Evolutionary conservation across 371 early-diverging fungal species (phyloP), one percentile per base, ranked within the genome.

Genomic region (Dinochytrium kinnereticum): DNA sequence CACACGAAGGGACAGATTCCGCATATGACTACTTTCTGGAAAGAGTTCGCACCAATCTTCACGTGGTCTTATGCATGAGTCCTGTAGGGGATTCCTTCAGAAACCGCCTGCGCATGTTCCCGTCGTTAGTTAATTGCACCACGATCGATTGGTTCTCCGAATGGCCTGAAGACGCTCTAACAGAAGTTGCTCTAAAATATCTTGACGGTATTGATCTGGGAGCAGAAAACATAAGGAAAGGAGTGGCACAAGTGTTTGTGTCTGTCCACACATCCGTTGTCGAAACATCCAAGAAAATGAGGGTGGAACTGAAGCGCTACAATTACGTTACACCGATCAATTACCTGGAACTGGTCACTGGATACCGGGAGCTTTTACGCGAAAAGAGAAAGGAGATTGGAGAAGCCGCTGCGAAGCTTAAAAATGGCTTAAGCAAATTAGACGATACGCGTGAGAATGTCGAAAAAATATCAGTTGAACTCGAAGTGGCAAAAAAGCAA

Each of bases 81-180:
- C 89, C 89, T 5, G 85, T 86, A 28, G 87, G 88, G 0, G 88
- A 86, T 36, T 78, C 81, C 1, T 88, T 88, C 79, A 59, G 88
- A 38, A 84, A 83, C 74, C 61, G 87, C 7, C 68, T 87, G 33
- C 77, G 85, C 13, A 86, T 83, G 86, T 88, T 88, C 73, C 89
- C 89, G 31, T 68, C 83, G 1, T 40, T 88, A 19, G 78, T 88
- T 31, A 87, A 87, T 74, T 84, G 86, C 76, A 80, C 79, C 24
- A 84, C 85, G 24, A 88, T 88, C 59, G 88, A 88, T 74, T 88
- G 84, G 82, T 88, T 88, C 73, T 80, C 85, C 0, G 84, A 83
- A 51, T 88, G 89, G 89, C 87, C 88, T 1, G 84, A 86, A 66
- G 88, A 87, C 51, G 89, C 88, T 0, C 77, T 88, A 44, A 55